Evolutionary conservation across 495 filamentous ascomycete genomes (phyloP), one percentile per base, ranked within the genome.

Genomic region (Penicillium antarcticum): DNA sequence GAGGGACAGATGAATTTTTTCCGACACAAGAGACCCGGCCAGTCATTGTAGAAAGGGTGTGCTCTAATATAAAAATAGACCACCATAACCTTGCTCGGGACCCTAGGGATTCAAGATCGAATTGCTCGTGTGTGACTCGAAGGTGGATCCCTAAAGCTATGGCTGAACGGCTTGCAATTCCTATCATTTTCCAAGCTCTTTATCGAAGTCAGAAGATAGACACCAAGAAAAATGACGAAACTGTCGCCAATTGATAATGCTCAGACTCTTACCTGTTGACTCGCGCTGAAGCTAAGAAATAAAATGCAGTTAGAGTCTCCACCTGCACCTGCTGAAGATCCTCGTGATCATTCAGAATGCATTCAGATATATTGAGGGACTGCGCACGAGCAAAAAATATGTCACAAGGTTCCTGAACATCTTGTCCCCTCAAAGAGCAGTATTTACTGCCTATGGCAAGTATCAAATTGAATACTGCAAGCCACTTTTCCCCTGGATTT

Each of bases 151-250:
- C 80, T 3, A 82, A 65, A 1, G 70, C 70, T 21, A 73, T 61
- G 3, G 71, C 73, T 53, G 73, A 65, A 26, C 80, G 68, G 38
- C 81, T 59, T n/a, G 77, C 74, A 39, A 80, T 62, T 21, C 80
- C 80, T 56, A 61, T 70, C 21, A 75, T 62, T 31, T 69, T 69
- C 76, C 75, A 83, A 32, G 80, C 71, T 52, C 80, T 83, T 45
- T 23, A 18, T 69, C 73, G 38, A 67, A 75, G 10, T 70, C 57
- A 36, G 81, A 56, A 31, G 78, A 23, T 5, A 3, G 6, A 23
- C 6, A 5, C 4, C 21, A 23, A 23, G 6, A 23, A 2, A 4
- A 4, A 23, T 2, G 21, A 3, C 6, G 6, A 5, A 3, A 5
- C 6, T 23, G 4, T 3, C 21, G 21, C 21, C 21, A 23, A 1